These are phyloP conservation scores for Gigaspora rosea DNA, from an alignment of 192 early-diverging fungal species.

Conservation along the genomic window DNA sequence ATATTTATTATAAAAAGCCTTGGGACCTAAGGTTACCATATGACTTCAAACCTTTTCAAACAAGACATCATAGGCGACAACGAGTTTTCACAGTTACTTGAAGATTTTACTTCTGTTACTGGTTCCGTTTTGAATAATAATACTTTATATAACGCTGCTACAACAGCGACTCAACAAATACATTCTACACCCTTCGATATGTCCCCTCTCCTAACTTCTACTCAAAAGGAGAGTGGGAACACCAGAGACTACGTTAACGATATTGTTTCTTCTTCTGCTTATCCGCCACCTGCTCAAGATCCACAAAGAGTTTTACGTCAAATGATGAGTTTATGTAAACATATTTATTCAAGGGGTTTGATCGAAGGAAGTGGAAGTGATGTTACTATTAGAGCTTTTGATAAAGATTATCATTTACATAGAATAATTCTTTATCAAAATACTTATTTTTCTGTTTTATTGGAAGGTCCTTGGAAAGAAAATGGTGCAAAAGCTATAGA, in stretches of 20 bases:
- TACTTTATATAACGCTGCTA: constrained; percentile 14
- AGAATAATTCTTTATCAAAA: constrained; percentile 56
- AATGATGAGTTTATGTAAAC: constrained; percentile 39
- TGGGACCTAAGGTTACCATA: constrained; percentile 14
- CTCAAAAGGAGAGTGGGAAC: constrained; percentile 33
- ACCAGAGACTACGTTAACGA: constrained; percentile 29
- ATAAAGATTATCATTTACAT: constrained; percentile 52
- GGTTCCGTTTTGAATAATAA: constrained; percentile 1
- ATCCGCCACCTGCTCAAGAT: constrained; percentile 26
- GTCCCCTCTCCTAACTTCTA: constrained; percentile 31
- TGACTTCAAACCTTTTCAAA: constrained; percentile 16
- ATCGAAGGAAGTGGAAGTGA: constrained; percentile 52
- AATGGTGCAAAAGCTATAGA: constrained; percentile 33
- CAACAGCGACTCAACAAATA: constrained; percentile 12
- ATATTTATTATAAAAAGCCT: not conserved
- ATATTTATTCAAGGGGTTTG: constrained; percentile 52
- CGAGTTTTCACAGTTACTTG: constrained; percentile 29
- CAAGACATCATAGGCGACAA: constrained; percentile 10
- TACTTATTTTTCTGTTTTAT: constrained; percentile 48
- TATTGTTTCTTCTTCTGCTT: constrained; percentile 19
- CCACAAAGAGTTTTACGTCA: constrained; percentile 33
- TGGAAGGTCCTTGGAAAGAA: constrained; percentile 54
- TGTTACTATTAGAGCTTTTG: constrained; percentile 47
- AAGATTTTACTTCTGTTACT: not conserved
- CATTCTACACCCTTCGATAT: not conserved